Evolutionary conservation across 768 basidiomycete genomes (phyloP), one percentile per base, ranked within the genome.

Genomic region (Lactarius hatsudake): DNA sequence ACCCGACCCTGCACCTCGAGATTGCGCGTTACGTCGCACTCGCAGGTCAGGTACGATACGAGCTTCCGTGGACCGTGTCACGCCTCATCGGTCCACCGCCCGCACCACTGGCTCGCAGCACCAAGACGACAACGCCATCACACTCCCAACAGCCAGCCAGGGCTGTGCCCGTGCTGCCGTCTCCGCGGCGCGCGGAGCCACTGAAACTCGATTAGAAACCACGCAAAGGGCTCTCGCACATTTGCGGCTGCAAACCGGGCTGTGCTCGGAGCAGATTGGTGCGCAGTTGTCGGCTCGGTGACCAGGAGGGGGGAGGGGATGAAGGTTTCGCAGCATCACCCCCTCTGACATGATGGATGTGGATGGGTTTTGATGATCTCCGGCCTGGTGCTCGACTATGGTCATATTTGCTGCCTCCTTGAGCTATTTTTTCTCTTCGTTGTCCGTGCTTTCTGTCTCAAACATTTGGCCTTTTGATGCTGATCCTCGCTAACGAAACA

Each of bases 1-100:
- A 99, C 76, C 94, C 95, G 0, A 90, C 87, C 3, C 84, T 99
- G 1, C 97, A 99, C 76, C 87, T 98, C 48, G 96, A 99, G 77
- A 80, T 99, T 60, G 85, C 94, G 17, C 87, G 95, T 38, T 98
- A 98, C 75, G 83, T 98, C 70, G 80, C 83, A 0, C 82, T 86
- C 68, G 87, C 89, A 3, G 78, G 77, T 30, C 80, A 82, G 18
- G 84, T 92, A 45, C 87, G 87, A 40, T 90, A 87, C 71, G 88
- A 92, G 71, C 75, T 96, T 42, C 94, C 95, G 7, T 94, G 89
- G 81, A 84, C 90, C 10, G 81, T 96, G 40, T 87, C 88, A 40
- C 84, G 93, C 57, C 80, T 94, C 30, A 82, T 96, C 58, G 95
- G 93, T 4, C 72, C 86, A 36, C 95, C 95, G 15, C 95, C 95